These are phyloP conservation scores for Colletotrichum limetticola DNA, from an alignment of 2,329 filamentous ascomycete genomes.

Conservation along the genomic window DNA sequence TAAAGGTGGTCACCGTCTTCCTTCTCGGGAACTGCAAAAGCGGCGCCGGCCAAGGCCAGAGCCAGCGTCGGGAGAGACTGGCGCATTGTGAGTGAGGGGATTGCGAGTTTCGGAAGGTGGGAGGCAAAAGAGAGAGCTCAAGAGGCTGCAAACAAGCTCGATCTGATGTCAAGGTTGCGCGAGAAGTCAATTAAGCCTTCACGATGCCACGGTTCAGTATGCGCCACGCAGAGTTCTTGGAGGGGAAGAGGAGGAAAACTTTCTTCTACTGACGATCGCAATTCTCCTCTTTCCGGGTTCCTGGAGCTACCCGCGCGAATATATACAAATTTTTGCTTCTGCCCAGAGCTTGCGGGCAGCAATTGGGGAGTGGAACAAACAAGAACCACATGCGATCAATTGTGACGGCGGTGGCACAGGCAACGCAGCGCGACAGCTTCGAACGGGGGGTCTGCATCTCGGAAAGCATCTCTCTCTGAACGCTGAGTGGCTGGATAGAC, in stretches of 20 bases:
- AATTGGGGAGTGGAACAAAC: neutral
- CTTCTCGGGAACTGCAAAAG: slow-evolving; percentile 41
- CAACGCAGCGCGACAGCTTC: neutral
- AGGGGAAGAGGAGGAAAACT: neutral
- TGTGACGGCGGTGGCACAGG: slow-evolving; percentile 5
- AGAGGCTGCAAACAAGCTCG: neutral
- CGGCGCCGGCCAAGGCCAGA: slow-evolving; percentile 41
- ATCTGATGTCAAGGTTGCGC: neutral
- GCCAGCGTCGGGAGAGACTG: slow-evolving; percentile 26
- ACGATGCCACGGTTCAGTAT: slow-evolving; percentile 8
- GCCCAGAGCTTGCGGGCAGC: neutral
- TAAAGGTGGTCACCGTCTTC: slow-evolving; percentile 58
- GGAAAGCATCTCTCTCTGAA: neutral
- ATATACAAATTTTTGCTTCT: slow-evolving; percentile 3
- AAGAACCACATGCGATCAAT: neutral
- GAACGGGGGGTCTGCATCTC: slow-evolving; percentile 4
- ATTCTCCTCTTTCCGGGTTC: neutral
- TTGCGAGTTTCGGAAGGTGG: neutral
- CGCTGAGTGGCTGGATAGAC: slow-evolving; percentile 21
- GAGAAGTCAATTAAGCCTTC: slow-evolving; percentile 22
- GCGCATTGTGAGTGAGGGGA: slow-evolving; percentile 15
- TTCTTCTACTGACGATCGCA: neutral
- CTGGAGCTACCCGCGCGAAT: neutral
- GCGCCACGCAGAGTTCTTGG: neutral
- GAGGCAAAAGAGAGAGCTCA: neutral